Evolutionary conservation across 2,329 filamentous ascomycete genomes (phyloP), one percentile per base, ranked within the genome.

Genomic region (Raffaelea albimanens): DNA sequence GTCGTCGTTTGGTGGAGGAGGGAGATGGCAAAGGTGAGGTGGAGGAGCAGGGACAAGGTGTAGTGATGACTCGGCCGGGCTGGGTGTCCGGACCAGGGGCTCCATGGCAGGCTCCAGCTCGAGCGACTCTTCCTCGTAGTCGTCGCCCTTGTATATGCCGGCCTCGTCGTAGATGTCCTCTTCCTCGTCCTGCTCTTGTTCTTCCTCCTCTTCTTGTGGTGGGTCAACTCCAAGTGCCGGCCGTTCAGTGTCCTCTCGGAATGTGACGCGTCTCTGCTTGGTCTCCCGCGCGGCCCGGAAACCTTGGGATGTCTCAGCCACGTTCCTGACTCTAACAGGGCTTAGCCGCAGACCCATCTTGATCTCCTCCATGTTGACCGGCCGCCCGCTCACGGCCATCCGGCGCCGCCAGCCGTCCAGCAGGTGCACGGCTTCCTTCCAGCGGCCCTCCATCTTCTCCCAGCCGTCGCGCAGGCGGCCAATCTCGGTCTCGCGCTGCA

Each of bases 401-500:
- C 87, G 78, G 61, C 81, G 84, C 51, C 90, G 82, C 91, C 93
- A 97, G 31, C 85, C 82, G 54, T 96, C 87, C 70, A 98, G 95
- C 67, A 98, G 80, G 33, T 80, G 76, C 13, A 97, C 82, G 1
- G 93, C 87, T 60, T 97, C 91, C 54, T 81, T 83, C 88, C 93
- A 95, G 45, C 89, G 79, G 20, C 71, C 76, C 63, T 97, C 90
- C 87, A 97, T 95, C 65, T 85, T 89, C 61, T 94, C 86, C 84
- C 91, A 95, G 16, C 90, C 88, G 47, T 85, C 79, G 47, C 87
- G 81, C 43, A 98, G 71, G 45, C 87, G 78, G 45, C 77, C 75
- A 54, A 98, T 97, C 62, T 96, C 90, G 50, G 94, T 85, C 54
- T 98, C 91, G 47, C 91, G 81, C n/a, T 89, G 68, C 59, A 94